Conservation (phyloP, 164 flowering plant species). For the Liquidambar formosana region DNA sequence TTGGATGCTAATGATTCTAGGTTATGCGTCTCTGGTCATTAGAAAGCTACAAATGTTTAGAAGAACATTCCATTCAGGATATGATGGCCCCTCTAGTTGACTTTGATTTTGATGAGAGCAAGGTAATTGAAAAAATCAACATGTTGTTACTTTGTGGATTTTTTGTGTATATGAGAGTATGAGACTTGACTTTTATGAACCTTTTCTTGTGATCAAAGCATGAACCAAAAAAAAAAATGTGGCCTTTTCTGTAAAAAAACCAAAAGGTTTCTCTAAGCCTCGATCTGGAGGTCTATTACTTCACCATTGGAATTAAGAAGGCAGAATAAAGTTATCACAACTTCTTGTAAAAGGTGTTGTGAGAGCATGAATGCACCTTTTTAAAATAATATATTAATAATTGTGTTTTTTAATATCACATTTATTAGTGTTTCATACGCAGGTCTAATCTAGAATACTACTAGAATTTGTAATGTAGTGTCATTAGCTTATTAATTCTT, state of each 20-base stretch:
- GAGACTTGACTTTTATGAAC: not conserved
- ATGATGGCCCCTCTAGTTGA: constrained; percentile 51
- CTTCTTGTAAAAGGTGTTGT: no score
- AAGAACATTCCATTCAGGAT: constrained; percentile 58
- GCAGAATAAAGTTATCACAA: no score
- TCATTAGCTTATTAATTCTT: not conserved
- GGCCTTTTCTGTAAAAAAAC: not conserved
- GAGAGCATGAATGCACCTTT: not conserved
- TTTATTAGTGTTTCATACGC: not conserved
- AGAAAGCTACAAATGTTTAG: constrained; percentile 66
- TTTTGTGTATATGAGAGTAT: not conserved
- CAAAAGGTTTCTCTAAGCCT: not conserved
- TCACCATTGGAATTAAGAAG: not conserved
- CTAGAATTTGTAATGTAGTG: no score
- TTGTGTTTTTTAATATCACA: not conserved
- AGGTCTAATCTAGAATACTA: no score
- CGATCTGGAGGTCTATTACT: not conserved
- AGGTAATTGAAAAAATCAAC: constrained; percentile 49
- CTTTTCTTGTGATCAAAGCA: not conserved
- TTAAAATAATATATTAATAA: not conserved
- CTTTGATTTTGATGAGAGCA: constrained; percentile 94
- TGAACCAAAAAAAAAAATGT: not conserved
- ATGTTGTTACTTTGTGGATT: not conserved
- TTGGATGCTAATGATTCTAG: constrained; percentile 32
- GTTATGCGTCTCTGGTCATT: constrained; percentile 90